These are phyloP conservation scores for Lichtheimia corymbifera DNA, from an alignment of 371 early-diverging fungal genomes.

Conservation along the genomic window DNA sequence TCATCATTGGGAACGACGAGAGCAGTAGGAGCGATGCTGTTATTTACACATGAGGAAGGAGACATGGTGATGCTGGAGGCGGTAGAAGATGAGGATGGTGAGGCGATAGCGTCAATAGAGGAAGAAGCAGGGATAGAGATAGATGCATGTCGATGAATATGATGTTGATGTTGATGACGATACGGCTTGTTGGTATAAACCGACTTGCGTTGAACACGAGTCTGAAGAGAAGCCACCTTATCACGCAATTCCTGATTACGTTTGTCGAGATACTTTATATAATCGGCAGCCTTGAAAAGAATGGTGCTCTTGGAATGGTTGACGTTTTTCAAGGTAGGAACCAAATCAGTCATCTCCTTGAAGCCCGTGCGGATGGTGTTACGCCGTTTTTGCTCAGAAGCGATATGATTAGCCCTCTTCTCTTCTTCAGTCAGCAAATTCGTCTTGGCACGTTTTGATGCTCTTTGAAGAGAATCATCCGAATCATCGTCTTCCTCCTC, in stretches of 20 bases:
- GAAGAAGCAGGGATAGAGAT: conserved; percentile 7
- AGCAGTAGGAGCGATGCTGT: conserved; percentile 12
- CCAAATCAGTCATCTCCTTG: conserved; percentile 44
- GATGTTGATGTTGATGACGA: conserved; percentile 7
- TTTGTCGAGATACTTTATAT: conserved; percentile 43
- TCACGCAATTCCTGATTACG: conserved; percentile 57
- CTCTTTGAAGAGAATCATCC: conserved; percentile 3
- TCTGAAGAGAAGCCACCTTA: conserved; percentile 52
- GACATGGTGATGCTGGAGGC: background rate
- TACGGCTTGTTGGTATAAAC: background rate
- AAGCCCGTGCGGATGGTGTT: conserved; percentile 75
- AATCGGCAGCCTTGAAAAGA: conserved; percentile 57
- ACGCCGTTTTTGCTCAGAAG: conserved; percentile 82
- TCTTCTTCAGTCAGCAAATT: conserved; percentile 79
- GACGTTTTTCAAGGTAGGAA: conserved; percentile 67
- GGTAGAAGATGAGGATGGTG: conserved; percentile 8
- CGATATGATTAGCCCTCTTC: conserved; percentile 60
- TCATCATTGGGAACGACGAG: conserved; percentile 22
- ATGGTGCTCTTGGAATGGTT: conserved; percentile 59
- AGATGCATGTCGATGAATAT: conserved; percentile 10
- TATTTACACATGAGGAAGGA: background rate
- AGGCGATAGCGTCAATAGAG: background rate
- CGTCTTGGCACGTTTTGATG: conserved; percentile 1
- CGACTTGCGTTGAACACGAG: conserved; percentile 22
- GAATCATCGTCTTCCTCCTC: background rate